A percentile compares a stretch with the other conserved stretches of the same genome.
Evolutionary conservation across 345 rosid species (phyloP).

Genomic region (Pugionium dolabratum): DNA sequence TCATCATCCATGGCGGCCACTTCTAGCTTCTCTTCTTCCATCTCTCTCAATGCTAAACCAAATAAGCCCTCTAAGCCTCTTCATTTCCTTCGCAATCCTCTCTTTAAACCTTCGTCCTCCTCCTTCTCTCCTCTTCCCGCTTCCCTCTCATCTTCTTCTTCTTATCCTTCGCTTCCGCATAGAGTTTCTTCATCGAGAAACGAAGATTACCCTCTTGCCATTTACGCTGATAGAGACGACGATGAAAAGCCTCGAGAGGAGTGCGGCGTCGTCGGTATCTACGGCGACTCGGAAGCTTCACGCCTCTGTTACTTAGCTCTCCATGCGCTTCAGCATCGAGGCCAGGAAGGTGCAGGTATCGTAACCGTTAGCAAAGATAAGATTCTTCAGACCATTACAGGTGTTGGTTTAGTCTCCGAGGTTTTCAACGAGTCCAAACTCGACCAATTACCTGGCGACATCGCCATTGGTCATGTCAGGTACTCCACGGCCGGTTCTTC

Average conservation of each 20-base stretch:
- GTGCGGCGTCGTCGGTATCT: constrained; percentile 97
- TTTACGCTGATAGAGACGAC: constrained; percentile 27
- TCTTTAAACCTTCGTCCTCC: constrained; percentile 42
- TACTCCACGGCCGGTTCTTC: constrained; percentile 95
- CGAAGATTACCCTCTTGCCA: constrained; percentile 28
- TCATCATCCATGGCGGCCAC: constrained; percentile 50
- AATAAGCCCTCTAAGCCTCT: constrained; percentile 31
- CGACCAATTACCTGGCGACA: constrained; percentile 77
- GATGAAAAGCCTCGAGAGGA: constrained; percentile 92
- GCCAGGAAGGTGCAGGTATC: constrained; percentile 99
- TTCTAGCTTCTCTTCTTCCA: constrained; percentile 42
- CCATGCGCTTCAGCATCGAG: constrained; percentile 95
- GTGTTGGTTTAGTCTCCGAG: constrained; percentile 92
- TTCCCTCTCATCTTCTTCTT: constrained; percentile 35
- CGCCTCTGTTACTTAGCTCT: constrained; percentile 92
- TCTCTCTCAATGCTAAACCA: constrained; percentile 38
- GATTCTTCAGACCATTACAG: constrained; percentile 81
- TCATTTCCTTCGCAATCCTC: constrained; percentile 44
- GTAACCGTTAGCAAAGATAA: constrained; percentile 65
- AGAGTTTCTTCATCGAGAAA: constrained; percentile 34
- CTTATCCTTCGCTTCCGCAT: constrained; percentile 29
- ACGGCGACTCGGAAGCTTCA: constrained; percentile 89
- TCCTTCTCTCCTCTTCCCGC: constrained; percentile 31
- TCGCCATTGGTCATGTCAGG: constrained; percentile 90
- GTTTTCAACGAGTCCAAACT: constrained; percentile 88